phyloP scores from a whole-genome alignment of 352 stramenopile genomes.

The Globisporangium perplexum region DNA sequence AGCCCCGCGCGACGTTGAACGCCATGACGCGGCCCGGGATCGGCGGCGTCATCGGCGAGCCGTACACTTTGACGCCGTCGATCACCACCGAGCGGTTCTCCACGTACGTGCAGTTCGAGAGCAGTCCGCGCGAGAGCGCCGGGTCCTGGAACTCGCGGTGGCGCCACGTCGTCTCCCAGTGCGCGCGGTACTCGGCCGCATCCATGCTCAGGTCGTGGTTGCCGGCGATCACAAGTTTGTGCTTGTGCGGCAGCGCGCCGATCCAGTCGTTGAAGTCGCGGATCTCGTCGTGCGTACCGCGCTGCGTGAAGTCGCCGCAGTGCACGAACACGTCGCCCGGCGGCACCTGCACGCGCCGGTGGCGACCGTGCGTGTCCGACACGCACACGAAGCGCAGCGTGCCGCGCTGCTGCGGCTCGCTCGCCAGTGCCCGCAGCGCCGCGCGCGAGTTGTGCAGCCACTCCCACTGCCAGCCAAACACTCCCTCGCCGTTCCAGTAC shows the following conservation, averaged over 20 bases:
- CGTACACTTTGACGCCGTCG: conserved; percentile 69
- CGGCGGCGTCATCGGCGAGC: conserved; percentile 67
- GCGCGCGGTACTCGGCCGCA: conserved; percentile 47
- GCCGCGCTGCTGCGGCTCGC: conserved; percentile 35
- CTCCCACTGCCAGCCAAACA: conserved; percentile 35
- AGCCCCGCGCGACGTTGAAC: conserved; percentile 67
- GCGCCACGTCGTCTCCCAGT: conserved; percentile 56
- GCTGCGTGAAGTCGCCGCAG: conserved; percentile 88
- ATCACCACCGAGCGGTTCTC: conserved; percentile 68
- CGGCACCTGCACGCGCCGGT: conserved; percentile 60
- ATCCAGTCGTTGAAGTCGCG: conserved; percentile 77
- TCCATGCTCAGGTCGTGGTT: conserved; percentile 85
- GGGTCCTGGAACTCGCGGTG: conserved; percentile 68
- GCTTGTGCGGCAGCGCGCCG: conserved; percentile 51
- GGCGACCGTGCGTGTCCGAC: conserved; percentile 76
- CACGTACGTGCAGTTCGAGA: conserved; percentile 72
- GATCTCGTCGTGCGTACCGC: conserved; percentile 62
- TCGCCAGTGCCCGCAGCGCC: conserved; percentile 22
- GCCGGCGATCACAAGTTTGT: conserved; percentile 79
- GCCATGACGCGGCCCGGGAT: conserved; percentile 63
- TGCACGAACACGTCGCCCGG: conserved; percentile 86
- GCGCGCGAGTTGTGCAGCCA: conserved; percentile 38
- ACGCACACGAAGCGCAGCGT: conserved; percentile 74
- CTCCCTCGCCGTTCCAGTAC: conserved; percentile 58
- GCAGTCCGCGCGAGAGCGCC: conserved; percentile 30